Base-by-base conservation (phyloP, 768 basidiomycete genomes). In the Mycena crocata region DNA sequence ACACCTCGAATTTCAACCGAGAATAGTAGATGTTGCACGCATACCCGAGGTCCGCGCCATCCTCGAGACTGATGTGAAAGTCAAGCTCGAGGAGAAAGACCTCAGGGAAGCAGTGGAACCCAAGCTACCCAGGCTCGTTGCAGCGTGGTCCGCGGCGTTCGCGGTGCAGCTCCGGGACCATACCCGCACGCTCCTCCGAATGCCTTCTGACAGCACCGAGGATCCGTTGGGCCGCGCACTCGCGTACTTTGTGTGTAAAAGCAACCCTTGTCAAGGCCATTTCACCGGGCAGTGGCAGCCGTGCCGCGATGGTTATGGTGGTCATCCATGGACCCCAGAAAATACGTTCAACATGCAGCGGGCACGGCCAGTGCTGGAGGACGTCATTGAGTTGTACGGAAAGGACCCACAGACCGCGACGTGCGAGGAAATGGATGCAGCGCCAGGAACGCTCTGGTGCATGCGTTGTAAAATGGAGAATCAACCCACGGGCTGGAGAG, bases 401-500 rank as follows among this genome's bases (percentile, higher is more conserved):
- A 65, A 58, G 28, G 64, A 65, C 30, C 64, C 56, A 35, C 19
- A 58, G 23, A 57, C 3, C 13, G 35, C 49, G 10, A 65, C 64
- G 6, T 65, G 57, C n/a, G 50, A 45, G 23, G 57, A 65, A 44
- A 65, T 65, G 64, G 64, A 65, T 30, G 44, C 35, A 14, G 49
- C 57, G 6, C 50, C 56, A 12, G 64, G 64, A 21, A 65, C 42
- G 17, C 57, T 65, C 2, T 51, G 28, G 24, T 65, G 64, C n/a
- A 52, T 65, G 56, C 56, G 57, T 19, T 65, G 64, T 44, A 42
- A 19, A 17, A 4, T 21, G 45, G 37, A n/a, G 26, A 63, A 63
- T 49, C 62, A 63, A 28, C 62, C 62, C 8, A 49, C 44, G 5
- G 54, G 62, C 17, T 63, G 62, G 62, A 63, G 62, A 63, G 54